A percentile compares a stretch with the other conserved stretches of the same genome.
These are phyloP conservation scores for Akebia trifoliata DNA, from an alignment of 164 flowering plant species.

Conservation along the genomic window DNA sequence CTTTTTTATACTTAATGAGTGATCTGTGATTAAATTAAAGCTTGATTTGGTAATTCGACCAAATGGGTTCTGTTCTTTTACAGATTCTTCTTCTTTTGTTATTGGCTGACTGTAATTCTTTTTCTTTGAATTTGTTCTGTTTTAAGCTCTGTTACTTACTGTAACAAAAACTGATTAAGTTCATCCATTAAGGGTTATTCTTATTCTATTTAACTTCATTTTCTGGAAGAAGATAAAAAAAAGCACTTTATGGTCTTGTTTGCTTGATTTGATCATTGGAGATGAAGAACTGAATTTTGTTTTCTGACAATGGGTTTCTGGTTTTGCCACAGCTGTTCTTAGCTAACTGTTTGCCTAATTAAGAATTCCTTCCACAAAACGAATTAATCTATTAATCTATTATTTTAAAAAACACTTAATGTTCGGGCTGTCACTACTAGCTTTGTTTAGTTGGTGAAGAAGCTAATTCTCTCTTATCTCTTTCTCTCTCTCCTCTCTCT, in stretches of 20 bases:
- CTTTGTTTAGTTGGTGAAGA: too few species aligned
- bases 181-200: constrained; percentile 12
- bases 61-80: constrained; percentile 15
- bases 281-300: too few species aligned
- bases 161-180: constrained; percentile 20
- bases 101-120: constrained; percentile 21
- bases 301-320: too few species aligned
- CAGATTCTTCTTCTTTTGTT: constrained; percentile 15
- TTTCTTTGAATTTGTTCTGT: constrained; percentile 7
- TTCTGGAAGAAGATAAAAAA: constrained; percentile 1
- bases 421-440: too few species aligned
- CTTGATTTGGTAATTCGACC: constrained; percentile 15
- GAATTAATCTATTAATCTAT: not conserved
- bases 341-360: constrained; percentile 15
- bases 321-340: too few species aligned
- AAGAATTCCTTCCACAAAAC: constrained; percentile 5
- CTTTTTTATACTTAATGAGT: not conserved
- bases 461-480: constrained; percentile 14
- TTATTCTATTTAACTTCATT: not conserved
- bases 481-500: constrained; percentile 2
- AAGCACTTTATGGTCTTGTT: constrained; percentile 5
- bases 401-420: too few species aligned
- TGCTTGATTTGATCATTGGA: not conserved
- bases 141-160: constrained; percentile 12
- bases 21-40: not conserved